Conservation (phyloP, 306 rosid genomes). For the Quercus dentata region DNA sequence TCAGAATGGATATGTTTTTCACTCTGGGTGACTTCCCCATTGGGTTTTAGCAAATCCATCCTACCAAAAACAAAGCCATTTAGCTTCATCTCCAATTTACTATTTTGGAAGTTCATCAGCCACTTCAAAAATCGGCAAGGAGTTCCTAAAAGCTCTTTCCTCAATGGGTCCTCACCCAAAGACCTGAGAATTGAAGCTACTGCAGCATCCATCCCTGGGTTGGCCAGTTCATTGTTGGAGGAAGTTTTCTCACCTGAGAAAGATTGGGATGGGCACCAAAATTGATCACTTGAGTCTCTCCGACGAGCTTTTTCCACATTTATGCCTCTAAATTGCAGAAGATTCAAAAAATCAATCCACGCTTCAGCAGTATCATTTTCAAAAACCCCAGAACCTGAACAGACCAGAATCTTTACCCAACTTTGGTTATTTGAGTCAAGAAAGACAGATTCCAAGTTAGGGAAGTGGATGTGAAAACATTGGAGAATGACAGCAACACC, state of each 20-base stretch:
- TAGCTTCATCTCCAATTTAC: slow-evolving; percentile 65
- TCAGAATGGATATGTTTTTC: slow-evolving; percentile 48
- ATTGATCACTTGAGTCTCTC: slow-evolving; percentile 33
- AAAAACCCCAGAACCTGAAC: slow-evolving; percentile 80
- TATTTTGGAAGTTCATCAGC: slow-evolving; percentile 69
- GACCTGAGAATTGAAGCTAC: slow-evolving; percentile 73
- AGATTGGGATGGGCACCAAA: slow-evolving; percentile 74
- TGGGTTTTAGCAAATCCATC: slow-evolving; percentile 25
- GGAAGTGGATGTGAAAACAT: slow-evolving; percentile 75
- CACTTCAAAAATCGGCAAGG: slow-evolving; percentile 79
- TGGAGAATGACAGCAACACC: slow-evolving; percentile 79
- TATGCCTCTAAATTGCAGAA: slow-evolving; percentile 69
- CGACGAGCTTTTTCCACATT: slow-evolving; percentile 26
- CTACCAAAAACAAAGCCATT: slow-evolving; percentile 44
- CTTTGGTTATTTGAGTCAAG: slow-evolving; percentile 58
- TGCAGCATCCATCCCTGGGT: slow-evolving; percentile 59
- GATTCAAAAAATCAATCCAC: slow-evolving; percentile 73
- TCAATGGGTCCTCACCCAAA: slow-evolving; percentile 85
- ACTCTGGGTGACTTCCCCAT: slow-evolving; percentile 24
- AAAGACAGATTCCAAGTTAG: slow-evolving; percentile 52
- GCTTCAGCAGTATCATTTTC: slow-evolving; percentile 48
- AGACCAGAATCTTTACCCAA: slow-evolving; percentile 59
- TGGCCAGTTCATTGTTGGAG: slow-evolving; percentile 34
- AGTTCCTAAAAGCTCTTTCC: slow-evolving; percentile 79
- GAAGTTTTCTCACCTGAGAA: slow-evolving; percentile 40